phyloP scores from a whole-genome alignment of 192 early-diverging fungal genomes.

The Gonapodya prolifera region DNA sequence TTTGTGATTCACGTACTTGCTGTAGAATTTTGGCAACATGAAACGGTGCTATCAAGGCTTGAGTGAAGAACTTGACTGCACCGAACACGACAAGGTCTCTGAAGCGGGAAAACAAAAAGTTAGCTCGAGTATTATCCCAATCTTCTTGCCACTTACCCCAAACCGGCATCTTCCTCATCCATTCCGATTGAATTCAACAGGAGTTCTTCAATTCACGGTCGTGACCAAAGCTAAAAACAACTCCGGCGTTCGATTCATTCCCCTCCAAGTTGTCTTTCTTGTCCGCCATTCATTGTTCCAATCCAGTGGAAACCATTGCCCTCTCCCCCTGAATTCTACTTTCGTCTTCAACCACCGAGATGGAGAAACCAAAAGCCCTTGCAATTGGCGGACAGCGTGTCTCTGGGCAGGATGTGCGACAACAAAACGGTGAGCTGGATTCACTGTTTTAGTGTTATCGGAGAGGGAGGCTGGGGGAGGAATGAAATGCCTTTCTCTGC shows the following conservation, averaged over 20 bases:
- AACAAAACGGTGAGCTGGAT: slow-evolving; percentile 72
- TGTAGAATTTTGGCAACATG: slow-evolving; percentile 18
- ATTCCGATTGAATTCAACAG: slow-evolving; percentile 4
- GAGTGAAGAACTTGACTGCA: slow-evolving; percentile 7
- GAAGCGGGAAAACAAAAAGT: neutral
- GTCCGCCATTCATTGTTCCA: neutral
- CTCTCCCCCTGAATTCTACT: neutral
- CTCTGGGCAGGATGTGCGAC: slow-evolving; percentile 80
- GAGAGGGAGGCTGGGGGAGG: too few species aligned
- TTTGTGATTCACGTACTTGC: slow-evolving; percentile 9
- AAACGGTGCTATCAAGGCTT: slow-evolving; percentile 16
- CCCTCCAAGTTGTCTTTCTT: neutral
- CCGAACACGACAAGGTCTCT: slow-evolving; percentile 4
- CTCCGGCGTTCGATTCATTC: neutral
- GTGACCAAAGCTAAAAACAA: neutral
- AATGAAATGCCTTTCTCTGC: too few species aligned
- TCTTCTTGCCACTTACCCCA: slow-evolving; percentile 10
- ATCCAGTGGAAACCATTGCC: too few species aligned
- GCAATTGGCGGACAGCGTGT: slow-evolving; percentile 79
- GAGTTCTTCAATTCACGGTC: neutral
- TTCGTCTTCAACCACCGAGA: slow-evolving; percentile 4
- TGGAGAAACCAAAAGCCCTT: slow-evolving; percentile 34
- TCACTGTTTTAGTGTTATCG: too few species aligned
- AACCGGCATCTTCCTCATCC: neutral
- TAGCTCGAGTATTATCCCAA: neutral